These are phyloP conservation scores for Podospora anserina DNA, from an alignment of 495 filamentous ascomycete genomes.

Conservation along the genomic window DNA sequence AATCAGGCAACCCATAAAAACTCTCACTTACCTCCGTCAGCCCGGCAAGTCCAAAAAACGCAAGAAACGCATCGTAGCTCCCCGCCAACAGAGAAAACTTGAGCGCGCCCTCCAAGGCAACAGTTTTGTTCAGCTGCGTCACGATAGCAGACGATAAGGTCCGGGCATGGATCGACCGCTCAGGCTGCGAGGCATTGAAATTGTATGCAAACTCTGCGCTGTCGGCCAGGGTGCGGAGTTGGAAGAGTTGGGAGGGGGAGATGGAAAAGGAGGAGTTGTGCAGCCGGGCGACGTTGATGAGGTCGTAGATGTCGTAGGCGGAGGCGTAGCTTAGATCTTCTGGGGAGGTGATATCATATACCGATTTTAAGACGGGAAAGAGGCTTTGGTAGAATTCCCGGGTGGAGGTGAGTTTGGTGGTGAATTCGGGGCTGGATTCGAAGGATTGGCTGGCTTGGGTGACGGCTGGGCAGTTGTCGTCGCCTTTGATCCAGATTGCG, in stretches of 20 bases:
- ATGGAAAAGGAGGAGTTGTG: slow-evolving; percentile 23
- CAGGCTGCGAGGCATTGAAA: slow-evolving; percentile 22
- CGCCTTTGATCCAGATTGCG: slow-evolving; percentile 25
- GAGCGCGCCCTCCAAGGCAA: slow-evolving; percentile 9
- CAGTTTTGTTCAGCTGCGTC: slow-evolving; percentile 21
- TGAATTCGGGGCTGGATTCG: slow-evolving; percentile 10
- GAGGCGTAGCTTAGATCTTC: slow-evolving; percentile 16
- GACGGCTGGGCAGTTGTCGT: slow-evolving; percentile 23
- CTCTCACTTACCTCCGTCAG: slow-evolving; percentile 12
- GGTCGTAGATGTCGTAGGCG: slow-evolving; percentile 28
- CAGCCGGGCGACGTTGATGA: slow-evolving; percentile 24
- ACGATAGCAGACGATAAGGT: slow-evolving; percentile 20
- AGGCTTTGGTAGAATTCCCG: slow-evolving; percentile 21
- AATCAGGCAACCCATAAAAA: slow-evolving; percentile 24
- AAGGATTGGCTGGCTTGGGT: slow-evolving; percentile 6
- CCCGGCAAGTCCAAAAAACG: slow-evolving; percentile 20
- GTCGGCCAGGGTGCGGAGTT: slow-evolving; percentile 25
- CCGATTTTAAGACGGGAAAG: slow-evolving; percentile 14
- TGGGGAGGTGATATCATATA: slow-evolving; percentile 14
- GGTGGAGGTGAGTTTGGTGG: slow-evolving; percentile 14
- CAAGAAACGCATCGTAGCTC: slow-evolving; percentile 28
- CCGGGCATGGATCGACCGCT: slow-evolving; percentile 16
- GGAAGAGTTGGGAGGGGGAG: slow-evolving; percentile 13
- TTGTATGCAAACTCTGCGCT: slow-evolving; percentile 35
- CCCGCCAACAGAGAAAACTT: slow-evolving; percentile 22